phyloP scores from a whole-genome alignment of 768 basidiomycete genomes.

The Leccinum boreale region DNA sequence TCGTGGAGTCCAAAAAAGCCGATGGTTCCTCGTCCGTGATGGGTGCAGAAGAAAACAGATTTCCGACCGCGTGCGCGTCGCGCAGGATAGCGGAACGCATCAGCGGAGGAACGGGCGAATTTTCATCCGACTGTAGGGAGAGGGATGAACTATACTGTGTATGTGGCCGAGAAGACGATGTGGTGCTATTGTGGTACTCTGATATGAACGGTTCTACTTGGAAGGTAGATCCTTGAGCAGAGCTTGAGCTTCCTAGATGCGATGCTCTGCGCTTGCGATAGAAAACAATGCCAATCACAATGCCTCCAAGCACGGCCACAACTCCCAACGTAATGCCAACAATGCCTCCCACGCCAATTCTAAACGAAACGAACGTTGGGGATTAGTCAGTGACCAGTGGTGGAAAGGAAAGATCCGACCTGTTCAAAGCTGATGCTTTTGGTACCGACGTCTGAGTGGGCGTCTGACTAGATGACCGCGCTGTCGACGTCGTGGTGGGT shows the following conservation, averaged over 20 bases:
- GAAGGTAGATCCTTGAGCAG: not conserved
- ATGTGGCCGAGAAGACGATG: not conserved
- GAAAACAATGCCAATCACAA: slow-evolving; percentile 5
- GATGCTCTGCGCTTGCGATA: slow-evolving; percentile 6
- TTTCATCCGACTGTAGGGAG: not conserved
- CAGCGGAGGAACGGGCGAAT: not conserved
- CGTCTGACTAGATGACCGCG: not conserved
- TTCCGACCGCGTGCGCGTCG: slow-evolving; percentile 3
- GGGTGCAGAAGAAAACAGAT: not conserved
- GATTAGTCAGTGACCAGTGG: slow-evolving; percentile 1
- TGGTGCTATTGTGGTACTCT: not conserved
- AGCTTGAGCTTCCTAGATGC: not conserved
- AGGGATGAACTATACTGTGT: not conserved
- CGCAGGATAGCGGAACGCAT: slow-evolving; percentile 14
- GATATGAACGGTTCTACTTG: slow-evolving; percentile 5
- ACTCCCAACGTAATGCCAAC: slow-evolving; percentile 18
- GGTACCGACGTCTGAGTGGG: not conserved
- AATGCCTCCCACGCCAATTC: slow-evolving; percentile 10
- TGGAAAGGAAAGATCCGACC: slow-evolving; percentile 6
- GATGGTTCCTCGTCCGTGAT: not conserved
- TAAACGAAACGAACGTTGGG: not conserved
- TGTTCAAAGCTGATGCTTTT: not conserved
- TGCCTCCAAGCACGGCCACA: not conserved
- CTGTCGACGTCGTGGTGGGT: not conserved
- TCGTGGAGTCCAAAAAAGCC: not conserved